Evolutionary conservation across 129 eudicot genomes (phyloP).

Genomic region (Kitagawia praeruptora): DNA sequence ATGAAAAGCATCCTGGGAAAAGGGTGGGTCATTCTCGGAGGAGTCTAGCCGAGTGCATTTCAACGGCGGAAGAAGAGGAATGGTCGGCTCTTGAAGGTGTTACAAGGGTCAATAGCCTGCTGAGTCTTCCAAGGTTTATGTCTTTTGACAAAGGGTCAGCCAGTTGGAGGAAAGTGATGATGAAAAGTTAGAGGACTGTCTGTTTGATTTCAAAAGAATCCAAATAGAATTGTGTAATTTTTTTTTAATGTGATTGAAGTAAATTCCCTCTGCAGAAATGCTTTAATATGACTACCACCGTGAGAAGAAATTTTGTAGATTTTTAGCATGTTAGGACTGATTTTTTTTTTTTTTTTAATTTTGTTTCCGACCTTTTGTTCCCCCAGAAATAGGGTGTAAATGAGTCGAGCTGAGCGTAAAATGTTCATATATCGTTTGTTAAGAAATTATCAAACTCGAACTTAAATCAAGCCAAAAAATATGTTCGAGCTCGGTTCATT

Average conservation of each 20-base stretch:
- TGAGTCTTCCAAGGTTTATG: conserved; percentile 64
- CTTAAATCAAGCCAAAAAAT: no score
- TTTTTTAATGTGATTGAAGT: conserved; percentile 14
- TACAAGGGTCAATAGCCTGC: conserved; percentile 58
- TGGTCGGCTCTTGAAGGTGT: conserved; percentile 83
- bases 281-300: neutral
- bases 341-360: neutral
- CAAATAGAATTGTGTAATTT: conserved; percentile 9
- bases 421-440: no score
- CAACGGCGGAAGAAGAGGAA: conserved; percentile 54
- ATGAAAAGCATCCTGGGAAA: conserved; percentile 22
- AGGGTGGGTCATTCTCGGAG: conserved; percentile 43
- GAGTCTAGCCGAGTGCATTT: conserved; percentile 67
- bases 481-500: no score
- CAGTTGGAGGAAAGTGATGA: conserved; percentile 54
- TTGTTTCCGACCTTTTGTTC: no score
- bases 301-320: neutral
- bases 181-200: conserved; percentile 14
- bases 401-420: no score
- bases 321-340: neutral
- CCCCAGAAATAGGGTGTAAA: no score
- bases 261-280: neutral
- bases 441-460: no score
- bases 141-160: conserved; percentile 44
- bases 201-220: conserved; percentile 5